Percentiles rank a stretch among this genome's conserved stretches.
Evolutionary conservation across 169 alveolate genomes (phyloP).

Genomic region (Babesia caballi): DNA sequence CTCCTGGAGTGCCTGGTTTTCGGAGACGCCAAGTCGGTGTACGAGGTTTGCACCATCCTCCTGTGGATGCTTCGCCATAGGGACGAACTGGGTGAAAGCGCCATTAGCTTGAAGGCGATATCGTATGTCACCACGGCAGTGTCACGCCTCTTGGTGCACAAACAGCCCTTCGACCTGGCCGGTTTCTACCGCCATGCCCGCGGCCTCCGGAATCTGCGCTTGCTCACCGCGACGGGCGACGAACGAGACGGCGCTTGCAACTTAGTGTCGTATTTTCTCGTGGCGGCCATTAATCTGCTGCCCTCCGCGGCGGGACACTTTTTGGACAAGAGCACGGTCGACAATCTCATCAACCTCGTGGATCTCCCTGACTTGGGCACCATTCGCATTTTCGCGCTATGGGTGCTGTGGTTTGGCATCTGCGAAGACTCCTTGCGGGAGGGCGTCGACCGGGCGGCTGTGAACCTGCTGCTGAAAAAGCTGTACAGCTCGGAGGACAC

Average conservation of each 20-base stretch:
- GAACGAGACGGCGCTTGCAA: slow-evolving; percentile 1
- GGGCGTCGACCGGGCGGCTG: background rate
- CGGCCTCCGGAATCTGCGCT: background rate
- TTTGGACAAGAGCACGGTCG: slow-evolving; percentile 3
- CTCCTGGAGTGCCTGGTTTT: slow-evolving; percentile 15
- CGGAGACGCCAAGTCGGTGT: slow-evolving; percentile 13
- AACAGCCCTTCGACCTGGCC: background rate
- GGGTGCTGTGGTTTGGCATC: slow-evolving; percentile 11
- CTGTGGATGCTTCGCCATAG: slow-evolving; percentile 26
- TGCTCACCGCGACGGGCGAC: background rate
- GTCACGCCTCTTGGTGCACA: slow-evolving; percentile 10
- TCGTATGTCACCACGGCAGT: slow-evolving; percentile 33
- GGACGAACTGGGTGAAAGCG: background rate
- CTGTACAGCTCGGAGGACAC: slow-evolving; percentile 13
- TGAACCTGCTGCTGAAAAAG: slow-evolving; percentile 1
- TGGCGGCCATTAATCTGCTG: slow-evolving; percentile 1
- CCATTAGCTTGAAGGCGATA: slow-evolving; percentile 3
- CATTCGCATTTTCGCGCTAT: background rate
- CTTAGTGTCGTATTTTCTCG: slow-evolving; percentile 1
- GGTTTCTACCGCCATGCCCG: background rate
- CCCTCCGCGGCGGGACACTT: background rate
- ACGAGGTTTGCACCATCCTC: slow-evolving; percentile 18
- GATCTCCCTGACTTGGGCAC: background rate
- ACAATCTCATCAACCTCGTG: background rate
- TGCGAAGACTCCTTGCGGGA: background rate